Conservation (phyloP, 768 basidiomycete genomes). For the Pleurotus tuber-regium region DNA sequence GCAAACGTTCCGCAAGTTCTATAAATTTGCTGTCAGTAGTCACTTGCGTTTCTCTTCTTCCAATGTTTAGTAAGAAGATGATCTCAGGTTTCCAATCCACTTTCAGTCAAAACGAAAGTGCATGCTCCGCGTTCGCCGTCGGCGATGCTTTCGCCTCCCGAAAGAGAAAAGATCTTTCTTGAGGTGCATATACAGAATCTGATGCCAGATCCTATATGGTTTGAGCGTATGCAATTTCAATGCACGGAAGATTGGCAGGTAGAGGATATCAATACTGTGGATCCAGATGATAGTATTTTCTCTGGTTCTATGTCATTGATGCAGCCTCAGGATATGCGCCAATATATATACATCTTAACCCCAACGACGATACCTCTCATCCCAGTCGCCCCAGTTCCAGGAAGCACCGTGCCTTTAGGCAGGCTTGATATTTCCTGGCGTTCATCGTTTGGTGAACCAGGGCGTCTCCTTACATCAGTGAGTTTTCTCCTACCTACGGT, state of each 20-base stretch:
- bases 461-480: conserved; percentile 76
- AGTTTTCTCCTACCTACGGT: not conserved
- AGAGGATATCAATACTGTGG: conserved; percentile 49
- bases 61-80: not conserved
- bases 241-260: conserved; percentile 65
- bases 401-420: conserved; percentile 77
- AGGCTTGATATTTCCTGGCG: conserved; percentile 87
- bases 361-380: conserved; percentile 44
- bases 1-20: conserved; percentile 83
- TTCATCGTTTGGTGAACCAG: conserved; percentile 82
- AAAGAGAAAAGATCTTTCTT: conserved; percentile 83
- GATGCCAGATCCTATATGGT: conserved; percentile 72
- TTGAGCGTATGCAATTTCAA: conserved; percentile 80
- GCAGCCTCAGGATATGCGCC: conserved; percentile 81
- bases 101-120: conserved; percentile 95
- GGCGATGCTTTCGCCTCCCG: conserved; percentile 56
- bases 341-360: conserved; percentile 82
- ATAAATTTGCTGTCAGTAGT: conserved; percentile 80
- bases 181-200: conserved; percentile 93
- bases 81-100: conserved; percentile 82
- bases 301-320: conserved; percentile 66
- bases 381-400: conserved; percentile 56
- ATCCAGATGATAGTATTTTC: conserved; percentile 41
- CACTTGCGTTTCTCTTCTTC: not conserved
- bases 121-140: conserved; percentile 74